Conservation (phyloP, 2,329 filamentous ascomycete genomes). For the Neofusicoccum ribis region DNA sequence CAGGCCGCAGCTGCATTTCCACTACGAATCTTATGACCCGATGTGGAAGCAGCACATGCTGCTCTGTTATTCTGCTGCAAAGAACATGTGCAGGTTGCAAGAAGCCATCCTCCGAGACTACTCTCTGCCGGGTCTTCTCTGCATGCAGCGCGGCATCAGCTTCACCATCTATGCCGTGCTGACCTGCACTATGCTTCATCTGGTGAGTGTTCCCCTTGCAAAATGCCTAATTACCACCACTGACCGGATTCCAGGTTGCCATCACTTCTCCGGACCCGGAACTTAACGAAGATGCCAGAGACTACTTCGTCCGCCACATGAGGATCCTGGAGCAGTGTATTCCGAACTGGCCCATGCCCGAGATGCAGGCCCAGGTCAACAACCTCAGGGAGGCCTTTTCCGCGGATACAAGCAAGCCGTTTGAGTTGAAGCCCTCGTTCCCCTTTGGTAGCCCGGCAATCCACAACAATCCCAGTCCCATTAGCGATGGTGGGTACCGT, state of each 20-base stretch:
- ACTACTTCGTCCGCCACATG: slow-evolving; percentile 94
- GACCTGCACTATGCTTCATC: slow-evolving; percentile 87
- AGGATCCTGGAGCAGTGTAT: slow-evolving; percentile 85
- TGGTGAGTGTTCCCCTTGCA: slow-evolving; percentile 62
- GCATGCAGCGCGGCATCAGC: slow-evolving; percentile 91
- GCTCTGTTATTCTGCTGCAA: slow-evolving; percentile 81
- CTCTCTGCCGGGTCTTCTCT: slow-evolving; percentile 77
- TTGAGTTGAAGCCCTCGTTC: slow-evolving; percentile 84
- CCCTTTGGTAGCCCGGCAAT: slow-evolving; percentile 78
- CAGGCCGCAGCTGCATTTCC: slow-evolving; percentile 74
- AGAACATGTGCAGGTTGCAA: slow-evolving; percentile 80
- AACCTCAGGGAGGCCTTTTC: slow-evolving; percentile 89
- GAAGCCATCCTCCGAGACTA: slow-evolving; percentile 77
- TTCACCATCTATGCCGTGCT: slow-evolving; percentile 93
- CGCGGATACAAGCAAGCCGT: slow-evolving; percentile 78
- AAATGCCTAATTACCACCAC: slow-evolving; percentile 22
- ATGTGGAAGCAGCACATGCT: slow-evolving; percentile 88
- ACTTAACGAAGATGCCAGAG: slow-evolving; percentile 77
- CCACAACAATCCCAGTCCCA: slow-evolving; percentile 62
- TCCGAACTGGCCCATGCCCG: slow-evolving; percentile 80
- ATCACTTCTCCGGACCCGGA: slow-evolving; percentile 91
- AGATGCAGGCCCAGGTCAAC: slow-evolving; percentile 87
- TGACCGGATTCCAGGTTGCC: slow-evolving; percentile 65
- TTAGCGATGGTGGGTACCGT: slow-evolving; percentile 50
- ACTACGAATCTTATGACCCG: slow-evolving; percentile 74